Evolutionary conservation across 202 grass and related monocot genomes (phyloP), one percentile per base, ranked within the genome.

Genomic region (Setaria italica): DNA sequence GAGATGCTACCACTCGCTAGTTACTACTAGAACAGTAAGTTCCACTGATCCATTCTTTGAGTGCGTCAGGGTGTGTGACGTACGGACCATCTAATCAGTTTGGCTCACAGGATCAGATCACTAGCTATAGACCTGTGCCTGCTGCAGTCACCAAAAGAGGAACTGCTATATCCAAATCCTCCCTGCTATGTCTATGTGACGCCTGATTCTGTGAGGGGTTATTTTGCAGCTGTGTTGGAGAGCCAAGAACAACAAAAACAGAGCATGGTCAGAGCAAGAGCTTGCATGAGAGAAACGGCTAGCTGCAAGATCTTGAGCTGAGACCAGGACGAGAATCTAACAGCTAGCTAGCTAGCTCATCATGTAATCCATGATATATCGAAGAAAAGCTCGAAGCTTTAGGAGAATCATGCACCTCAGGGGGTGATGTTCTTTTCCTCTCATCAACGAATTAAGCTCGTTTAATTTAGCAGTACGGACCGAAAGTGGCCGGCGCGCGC

Each of bases 21-120:
- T 34, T n/a, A 46, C 39, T 41, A 41, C 39, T 41, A 67, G 7
- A 90, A 70, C 74, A 69, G 59, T 60, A 74, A 62, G 74, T n/a
- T 60, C 2, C 33, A 74, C 74, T 83, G 19, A 74, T 79, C 50
- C n/a, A 51, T 69, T 84, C 55, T 67, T 79, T 48, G 2, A 45
- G 45, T 35, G 70, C 3, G 35, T 53, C 63, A 30, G 33, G 67
- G 7, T 54, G 10, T 25, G 65, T 80, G 32, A 41, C 21, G 37
- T 67, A 81, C 79, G 35, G 46, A 17, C 16, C 33, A 17, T 63
- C 56, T 67, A 72, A 78, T 53, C 79, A 20, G n/a, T 56, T 56
- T 54, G 53, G 43, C 43, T 77, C 54, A 69, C 45, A 53, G 32
- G 42, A 29, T 54, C 67, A 37, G 48, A 29, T 14, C 15, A 16